A percentile compares a stretch with the other conserved stretches of the same genome.
These are phyloP conservation scores for Macrolepiota fuliginosa DNA, from an alignment of 768 basidiomycete genomes.

Conservation along the genomic window DNA sequence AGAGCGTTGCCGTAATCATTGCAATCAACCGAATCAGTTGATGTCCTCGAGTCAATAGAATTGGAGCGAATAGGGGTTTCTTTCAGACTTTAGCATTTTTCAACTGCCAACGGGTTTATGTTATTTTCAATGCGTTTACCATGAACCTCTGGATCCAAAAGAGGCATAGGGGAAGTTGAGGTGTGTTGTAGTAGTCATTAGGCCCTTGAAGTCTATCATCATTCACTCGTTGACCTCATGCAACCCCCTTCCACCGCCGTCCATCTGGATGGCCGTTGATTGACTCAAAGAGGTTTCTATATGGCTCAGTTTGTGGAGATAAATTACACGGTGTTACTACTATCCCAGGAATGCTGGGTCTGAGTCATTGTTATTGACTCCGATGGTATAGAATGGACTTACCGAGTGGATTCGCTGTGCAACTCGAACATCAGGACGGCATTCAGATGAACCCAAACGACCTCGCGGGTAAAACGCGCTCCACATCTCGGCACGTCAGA, in stretches of 20 bases:
- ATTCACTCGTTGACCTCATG: conserved; percentile 8
- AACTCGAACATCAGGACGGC: background rate
- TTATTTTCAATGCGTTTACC: background rate
- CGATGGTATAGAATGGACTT: background rate
- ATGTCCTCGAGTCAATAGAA: background rate
- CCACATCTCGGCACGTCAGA: conserved; percentile 83
- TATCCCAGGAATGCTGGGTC: background rate
- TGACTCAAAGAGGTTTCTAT: background rate
- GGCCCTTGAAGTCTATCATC: conserved; percentile 5
- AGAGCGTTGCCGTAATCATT: background rate
- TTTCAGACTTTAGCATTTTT: background rate
- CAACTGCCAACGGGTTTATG: background rate
- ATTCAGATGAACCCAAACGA: conserved; percentile 25
- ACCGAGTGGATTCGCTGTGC: background rate
- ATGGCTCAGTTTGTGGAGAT: background rate
- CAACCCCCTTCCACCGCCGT: background rate
- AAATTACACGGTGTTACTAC: background rate
- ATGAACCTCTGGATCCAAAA: conserved; percentile 12
- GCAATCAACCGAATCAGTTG: background rate
- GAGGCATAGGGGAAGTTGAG: background rate
- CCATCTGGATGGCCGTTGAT: background rate
- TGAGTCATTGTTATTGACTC: background rate
- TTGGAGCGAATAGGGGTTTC: background rate
- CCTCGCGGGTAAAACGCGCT: conserved; percentile 47
- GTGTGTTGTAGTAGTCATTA: background rate